phyloP scores from a whole-genome alignment of 768 basidiomycete genomes.

The Boletus sensibilis region DNA sequence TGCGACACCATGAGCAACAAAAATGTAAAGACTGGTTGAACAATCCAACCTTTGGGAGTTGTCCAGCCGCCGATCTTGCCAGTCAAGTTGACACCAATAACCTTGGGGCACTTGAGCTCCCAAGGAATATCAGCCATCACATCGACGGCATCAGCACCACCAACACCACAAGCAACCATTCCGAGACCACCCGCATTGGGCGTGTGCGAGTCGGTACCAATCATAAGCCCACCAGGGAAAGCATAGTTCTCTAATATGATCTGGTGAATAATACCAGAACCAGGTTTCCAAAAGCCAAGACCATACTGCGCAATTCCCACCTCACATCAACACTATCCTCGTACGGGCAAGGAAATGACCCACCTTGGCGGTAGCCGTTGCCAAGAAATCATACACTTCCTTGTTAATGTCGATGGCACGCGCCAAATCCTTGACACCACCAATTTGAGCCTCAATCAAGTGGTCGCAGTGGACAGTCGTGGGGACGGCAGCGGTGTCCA shows the following conservation, averaged over 20 bases:
- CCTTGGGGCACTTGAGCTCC: conserved; percentile 99
- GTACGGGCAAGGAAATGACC: conserved; percentile 12
- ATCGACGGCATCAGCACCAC: conserved; percentile 98
- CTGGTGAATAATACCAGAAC: conserved; percentile 98
- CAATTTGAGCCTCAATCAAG: conserved; percentile 95
- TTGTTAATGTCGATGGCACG: conserved; percentile 92
- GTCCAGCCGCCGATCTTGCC: conserved; percentile 98
- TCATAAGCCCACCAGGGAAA: conserved; percentile 99
- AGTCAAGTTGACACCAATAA: conserved; percentile 94
- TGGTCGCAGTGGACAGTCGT: conserved; percentile 99
- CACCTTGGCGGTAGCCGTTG: conserved; percentile 92
- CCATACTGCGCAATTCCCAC: conserved; percentile 62
- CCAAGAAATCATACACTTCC: conserved; percentile 99
- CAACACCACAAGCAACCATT: conserved; percentile 99
- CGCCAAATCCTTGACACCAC: conserved; percentile 90
- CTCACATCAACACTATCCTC: neutral
- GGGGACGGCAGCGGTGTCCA: conserved; percentile 96
- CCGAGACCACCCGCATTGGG: conserved; percentile 99
- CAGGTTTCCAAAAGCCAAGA: conserved; percentile 99
- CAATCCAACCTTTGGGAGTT: conserved; percentile 80
- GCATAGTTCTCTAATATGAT: conserved; percentile 99
- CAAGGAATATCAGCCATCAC: conserved; percentile 98
- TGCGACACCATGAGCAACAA: conserved; percentile 9
- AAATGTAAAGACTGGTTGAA: neutral
- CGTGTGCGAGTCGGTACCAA: conserved; percentile 99